Conservation (phyloP, 768 basidiomycete species). For the Suillus luteus region DNA sequence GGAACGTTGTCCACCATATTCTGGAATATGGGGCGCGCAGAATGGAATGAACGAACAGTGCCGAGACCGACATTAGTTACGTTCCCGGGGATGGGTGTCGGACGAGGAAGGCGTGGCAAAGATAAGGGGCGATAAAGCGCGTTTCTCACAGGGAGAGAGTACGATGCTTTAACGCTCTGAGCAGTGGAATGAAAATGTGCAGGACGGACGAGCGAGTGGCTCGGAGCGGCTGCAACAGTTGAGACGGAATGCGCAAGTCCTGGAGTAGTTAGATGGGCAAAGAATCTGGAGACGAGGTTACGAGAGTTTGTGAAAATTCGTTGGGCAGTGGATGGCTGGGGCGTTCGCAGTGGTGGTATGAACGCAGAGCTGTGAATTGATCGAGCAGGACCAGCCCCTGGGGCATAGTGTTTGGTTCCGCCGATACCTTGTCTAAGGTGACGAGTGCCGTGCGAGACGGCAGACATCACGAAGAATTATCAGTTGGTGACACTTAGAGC, state of each 20-base stretch:
- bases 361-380: slow-evolving; percentile 49
- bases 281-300: slow-evolving; percentile 55
- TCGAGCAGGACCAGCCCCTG: slow-evolving; percentile 28
- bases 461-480: slow-evolving; percentile 21
- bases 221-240: slow-evolving; percentile 2
- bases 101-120: slow-evolving; percentile 59
- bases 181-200: slow-evolving; percentile 24
- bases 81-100: slow-evolving; percentile 47
- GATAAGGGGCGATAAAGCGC: slow-evolving; percentile 50
- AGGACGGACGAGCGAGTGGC: slow-evolving; percentile 18
- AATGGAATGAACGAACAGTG: slow-evolving; percentile 73
- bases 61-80: slow-evolving; percentile 75
- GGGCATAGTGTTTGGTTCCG: slow-evolving; percentile 9
- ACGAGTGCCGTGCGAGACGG: slow-evolving; percentile 28
- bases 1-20: slow-evolving; percentile 81
- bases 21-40: slow-evolving; percentile 75
- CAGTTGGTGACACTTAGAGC: not conserved
- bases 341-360: slow-evolving; percentile 34
- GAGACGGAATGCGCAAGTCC: slow-evolving; percentile 40
- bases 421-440: slow-evolving; percentile 30
- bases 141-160: slow-evolving; percentile 58
- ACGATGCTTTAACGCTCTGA: slow-evolving; percentile 49
- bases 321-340: slow-evolving; percentile 40
- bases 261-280: slow-evolving; percentile 59
- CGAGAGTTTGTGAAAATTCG: slow-evolving; percentile 55